Conservation (phyloP, 1,284 basidiomycete genomes). For the Phellinidium pouzarii region DNA sequence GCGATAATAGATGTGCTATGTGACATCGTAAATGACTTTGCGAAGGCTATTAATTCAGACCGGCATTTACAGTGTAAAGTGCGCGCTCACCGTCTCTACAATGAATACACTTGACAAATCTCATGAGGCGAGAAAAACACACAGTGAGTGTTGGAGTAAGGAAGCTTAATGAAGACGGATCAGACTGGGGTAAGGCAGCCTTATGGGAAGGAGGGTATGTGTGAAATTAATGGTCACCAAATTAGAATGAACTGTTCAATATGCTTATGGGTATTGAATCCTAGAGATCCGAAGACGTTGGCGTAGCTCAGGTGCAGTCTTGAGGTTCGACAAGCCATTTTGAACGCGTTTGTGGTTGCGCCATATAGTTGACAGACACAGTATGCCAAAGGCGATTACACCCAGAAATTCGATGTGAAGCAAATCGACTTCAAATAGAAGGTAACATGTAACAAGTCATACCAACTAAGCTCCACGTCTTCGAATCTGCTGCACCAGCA, state of each 20-base stretch:
- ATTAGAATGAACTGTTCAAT: too few relatives aligned
- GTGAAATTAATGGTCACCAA: too few relatives aligned
- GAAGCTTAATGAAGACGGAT: neutral
- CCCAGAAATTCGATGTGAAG: neutral
- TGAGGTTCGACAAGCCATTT: too few relatives aligned
- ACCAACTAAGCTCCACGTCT: constrained; percentile 38
- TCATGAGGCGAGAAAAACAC: neutral
- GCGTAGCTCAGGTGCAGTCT: too few relatives aligned
- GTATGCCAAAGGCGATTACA: neutral
- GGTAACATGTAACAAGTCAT: neutral
- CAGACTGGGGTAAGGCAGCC: too few relatives aligned
- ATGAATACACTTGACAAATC: neutral
- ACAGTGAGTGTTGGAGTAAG: neutral
- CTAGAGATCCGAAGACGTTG: too few relatives aligned
- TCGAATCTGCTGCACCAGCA: constrained; percentile 48
- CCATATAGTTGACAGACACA: too few relatives aligned
- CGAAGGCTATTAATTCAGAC: neutral
- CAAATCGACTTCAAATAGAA: neutral
- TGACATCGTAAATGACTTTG: neutral
- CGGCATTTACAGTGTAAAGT: neutral
- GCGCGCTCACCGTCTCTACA: neutral
- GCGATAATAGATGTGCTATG: too few relatives aligned
- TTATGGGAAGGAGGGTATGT: too few relatives aligned
- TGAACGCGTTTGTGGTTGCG: too few relatives aligned
- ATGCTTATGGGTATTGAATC: too few relatives aligned